A percentile compares a stretch with the other conserved stretches of the same genome.
Conservation (phyloP, 345 rosid species). For the Combretum micranthum region DNA sequence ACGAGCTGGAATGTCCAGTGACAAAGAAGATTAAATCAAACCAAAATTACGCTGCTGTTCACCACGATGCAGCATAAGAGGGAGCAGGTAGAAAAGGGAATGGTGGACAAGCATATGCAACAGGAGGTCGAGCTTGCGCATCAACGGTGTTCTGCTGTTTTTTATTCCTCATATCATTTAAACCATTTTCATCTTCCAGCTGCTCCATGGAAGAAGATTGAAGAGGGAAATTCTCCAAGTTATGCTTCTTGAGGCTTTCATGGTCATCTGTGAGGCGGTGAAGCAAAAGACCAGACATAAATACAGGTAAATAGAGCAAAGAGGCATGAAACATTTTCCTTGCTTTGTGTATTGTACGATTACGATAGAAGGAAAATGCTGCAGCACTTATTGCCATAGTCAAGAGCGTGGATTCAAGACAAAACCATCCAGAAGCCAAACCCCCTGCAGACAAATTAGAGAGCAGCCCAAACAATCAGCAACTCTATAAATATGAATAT, state of each 20-base stretch:
- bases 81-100: conserved; percentile 93
- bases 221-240: conserved; percentile 10
- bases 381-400: conserved; percentile 73
- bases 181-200: conserved; percentile 6
- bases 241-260: conserved; percentile 19
- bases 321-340: conserved; percentile 80
- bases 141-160: conserved; percentile 15
- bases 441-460: conserved; percentile 50
- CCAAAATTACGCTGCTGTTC: background rate
- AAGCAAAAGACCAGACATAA: conserved; percentile 73
- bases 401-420: conserved; percentile 57
- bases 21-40: too few relatives aligned
- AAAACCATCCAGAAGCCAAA: conserved; percentile 78
- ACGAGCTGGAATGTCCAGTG: too few relatives aligned
- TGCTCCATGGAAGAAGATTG: conserved; percentile 16
- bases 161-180: background rate
- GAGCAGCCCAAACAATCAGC: background rate
- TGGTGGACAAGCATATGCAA: conserved; percentile 83
- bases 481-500: background rate
- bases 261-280: conserved; percentile 46
- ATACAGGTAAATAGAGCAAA: conserved; percentile 82
- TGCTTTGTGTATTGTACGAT: conserved; percentile 62
- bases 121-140: conserved; percentile 44
- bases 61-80: conserved; percentile 28
- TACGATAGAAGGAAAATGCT: conserved; percentile 70